These are phyloP conservation scores for Fagopyrum tataricum DNA, from an alignment of 148 eudicot genomes.

Conservation along the genomic window DNA sequence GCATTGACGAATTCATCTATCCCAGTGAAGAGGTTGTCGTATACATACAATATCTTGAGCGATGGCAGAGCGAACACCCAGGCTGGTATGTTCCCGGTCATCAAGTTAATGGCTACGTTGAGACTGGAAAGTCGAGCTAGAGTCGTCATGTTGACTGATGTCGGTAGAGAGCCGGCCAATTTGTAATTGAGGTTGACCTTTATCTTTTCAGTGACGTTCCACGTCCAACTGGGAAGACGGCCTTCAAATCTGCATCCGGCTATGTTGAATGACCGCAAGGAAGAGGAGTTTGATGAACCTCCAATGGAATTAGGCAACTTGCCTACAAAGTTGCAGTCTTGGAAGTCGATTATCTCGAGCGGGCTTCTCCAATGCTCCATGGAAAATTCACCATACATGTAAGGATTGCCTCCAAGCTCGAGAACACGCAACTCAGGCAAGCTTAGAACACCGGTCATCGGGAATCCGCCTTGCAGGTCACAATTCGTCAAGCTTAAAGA, in stretches of 20 bases:
- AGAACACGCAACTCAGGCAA: slow-evolving; percentile 16
- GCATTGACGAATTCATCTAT: neutral
- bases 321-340: neutral
- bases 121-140: neutral
- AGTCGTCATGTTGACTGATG: neutral
- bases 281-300: slow-evolving; percentile 11
- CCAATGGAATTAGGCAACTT: slow-evolving; percentile 21
- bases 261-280: slow-evolving; percentile 12
- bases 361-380: slow-evolving; percentile 16
- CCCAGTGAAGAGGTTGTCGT: neutral
- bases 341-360: slow-evolving; percentile 10
- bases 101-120: neutral
- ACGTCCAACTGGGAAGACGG: slow-evolving; percentile 19
- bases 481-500: neutral
- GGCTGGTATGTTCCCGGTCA: slow-evolving; percentile 22
- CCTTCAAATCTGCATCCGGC: slow-evolving; percentile 12
- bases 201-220: slow-evolving; percentile 12
- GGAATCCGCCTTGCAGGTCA: slow-evolving; percentile 17
- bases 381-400: slow-evolving; percentile 6
- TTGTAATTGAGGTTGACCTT: neutral
- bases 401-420: neutral
- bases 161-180: neutral
- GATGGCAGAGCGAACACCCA: slow-evolving; percentile 21
- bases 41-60: neutral
- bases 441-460: slow-evolving; percentile 8